phyloP scores from a whole-genome alignment of 257 asterid species.

The Penstemon davidsonii region DNA sequence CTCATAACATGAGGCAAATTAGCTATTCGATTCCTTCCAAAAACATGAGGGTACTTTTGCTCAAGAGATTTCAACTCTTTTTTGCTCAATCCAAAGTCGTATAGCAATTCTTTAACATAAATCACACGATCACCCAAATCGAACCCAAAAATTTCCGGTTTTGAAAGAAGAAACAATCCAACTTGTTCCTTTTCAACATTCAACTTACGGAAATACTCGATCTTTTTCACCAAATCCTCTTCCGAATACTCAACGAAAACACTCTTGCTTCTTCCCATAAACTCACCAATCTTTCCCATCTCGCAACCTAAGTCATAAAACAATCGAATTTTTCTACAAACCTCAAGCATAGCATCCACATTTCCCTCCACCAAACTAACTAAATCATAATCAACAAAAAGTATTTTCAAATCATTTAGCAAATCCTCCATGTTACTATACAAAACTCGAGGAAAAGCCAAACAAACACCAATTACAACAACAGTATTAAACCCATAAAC shows the following conservation, averaged over 20 bases:
- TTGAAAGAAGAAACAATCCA: slow-evolving; percentile 54
- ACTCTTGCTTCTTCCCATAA: slow-evolving; percentile 47
- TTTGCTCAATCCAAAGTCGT: slow-evolving; percentile 44
- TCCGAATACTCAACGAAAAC: slow-evolving; percentile 47
- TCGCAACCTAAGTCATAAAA: slow-evolving; percentile 63
- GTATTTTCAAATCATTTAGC: slow-evolving; percentile 46
- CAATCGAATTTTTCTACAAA: slow-evolving; percentile 49
- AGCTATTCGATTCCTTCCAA: slow-evolving; percentile 63
- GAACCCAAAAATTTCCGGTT: slow-evolving; percentile 43
- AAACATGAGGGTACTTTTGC: slow-evolving; percentile 53
- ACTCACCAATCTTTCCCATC: slow-evolving; percentile 53
- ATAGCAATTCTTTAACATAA: slow-evolving; percentile 47
- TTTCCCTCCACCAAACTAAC: slow-evolving; percentile 39
- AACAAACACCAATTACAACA: slow-evolving; percentile 49
- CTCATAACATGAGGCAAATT: slow-evolving; percentile 54
- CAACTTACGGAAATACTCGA: slow-evolving; percentile 49
- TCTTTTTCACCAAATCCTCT: slow-evolving; percentile 47
- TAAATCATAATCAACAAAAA: slow-evolving; percentile 49
- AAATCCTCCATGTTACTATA: slow-evolving; percentile 40
- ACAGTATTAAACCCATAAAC: slow-evolving; percentile 43
- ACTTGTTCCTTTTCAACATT: slow-evolving; percentile 44
- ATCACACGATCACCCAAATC: slow-evolving; percentile 43
- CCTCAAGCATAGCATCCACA: slow-evolving; percentile 47
- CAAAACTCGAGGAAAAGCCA: slow-evolving; percentile 54
- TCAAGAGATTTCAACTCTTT: slow-evolving; percentile 38